Base-by-base conservation (phyloP, 306 rosid genomes). In the Prunus salicina region DNA sequence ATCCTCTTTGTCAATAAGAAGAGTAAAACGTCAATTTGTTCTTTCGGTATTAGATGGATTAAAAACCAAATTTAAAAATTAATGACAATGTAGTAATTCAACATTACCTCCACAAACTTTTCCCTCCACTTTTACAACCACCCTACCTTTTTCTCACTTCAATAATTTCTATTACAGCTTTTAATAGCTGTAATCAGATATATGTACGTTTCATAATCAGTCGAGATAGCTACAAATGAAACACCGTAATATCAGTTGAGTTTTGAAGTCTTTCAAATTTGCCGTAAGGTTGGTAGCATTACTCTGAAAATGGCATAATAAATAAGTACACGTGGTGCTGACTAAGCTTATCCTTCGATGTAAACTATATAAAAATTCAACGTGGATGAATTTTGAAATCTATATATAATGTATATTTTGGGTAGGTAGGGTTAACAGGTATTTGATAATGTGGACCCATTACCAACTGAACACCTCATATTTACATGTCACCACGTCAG, bases 401-500 rank as follows among this genome's bases (percentile, higher is more conserved):
- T 14, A 24, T 15, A 47, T 58, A 20, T 60, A 67, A 49, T 18
- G 47, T 27, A 18, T 28, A 58, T 32, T 38, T 50, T 4, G 28
- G 58, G 69, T 20, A 15, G 81, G 50, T 63, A 18, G 57, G 67
- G 15, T 3, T 8, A 13, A 8, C 18, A 15, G 15, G 7, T 25
- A n/a, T 41, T 4, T 18, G 52, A 16, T 15, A 28, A n/a, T 27
- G 25, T 50, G 74, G 79, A 55, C 67, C 77, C 52, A 19, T 22
- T 6, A 41, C n/a, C n/a, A 30, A n/a, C 41, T 46, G 6, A 12
- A 76, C 76, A 58, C 75, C 67, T 76, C 73, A 76, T 61, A 27
- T 41, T 19, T 72, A 63, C 82, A 84, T 84, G 84, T 80, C 51
- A 66, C 82, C 84, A 67, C 82, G 73, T 84, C 74, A 81, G 76